Percentiles rank a stretch among this genome's conserved stretches.
Evolutionary conservation across 179 eudicot genomes (phyloP).

Genomic region (Beta macrorhiza): DNA sequence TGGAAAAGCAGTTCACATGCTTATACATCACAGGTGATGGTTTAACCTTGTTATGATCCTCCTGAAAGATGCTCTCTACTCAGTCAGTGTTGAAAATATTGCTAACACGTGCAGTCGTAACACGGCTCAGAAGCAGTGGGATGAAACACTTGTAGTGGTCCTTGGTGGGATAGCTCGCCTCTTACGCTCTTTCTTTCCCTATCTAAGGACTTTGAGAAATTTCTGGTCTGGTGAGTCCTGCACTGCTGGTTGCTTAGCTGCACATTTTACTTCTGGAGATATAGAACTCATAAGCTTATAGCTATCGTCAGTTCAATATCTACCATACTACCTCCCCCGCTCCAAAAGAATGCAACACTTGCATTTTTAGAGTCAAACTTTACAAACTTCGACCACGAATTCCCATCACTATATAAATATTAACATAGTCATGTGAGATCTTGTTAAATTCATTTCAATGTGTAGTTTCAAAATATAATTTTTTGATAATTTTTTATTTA

Average conservation of each 20-base stretch:
- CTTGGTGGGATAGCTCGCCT: conserved; percentile 89
- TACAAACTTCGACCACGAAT: no score
- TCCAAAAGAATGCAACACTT: no score
- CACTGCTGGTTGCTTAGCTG: not conserved
- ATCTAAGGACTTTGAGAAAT: conserved; percentile 66
- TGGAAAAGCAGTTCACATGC: conserved; percentile 99
- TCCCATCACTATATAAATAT: no score
- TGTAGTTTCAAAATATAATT: no score
- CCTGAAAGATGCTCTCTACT: conserved; percentile 1
- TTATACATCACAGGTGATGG: conserved; percentile 90
- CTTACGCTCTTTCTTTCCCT: conserved; percentile 82
- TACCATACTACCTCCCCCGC: not conserved
- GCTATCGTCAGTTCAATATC: not conserved
- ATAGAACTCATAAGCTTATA: not conserved
- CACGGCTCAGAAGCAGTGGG: conserved; percentile 99
- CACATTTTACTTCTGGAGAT: conserved; percentile 5
- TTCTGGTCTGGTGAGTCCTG: conserved; percentile 74
- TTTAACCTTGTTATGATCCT: conserved; percentile 22
- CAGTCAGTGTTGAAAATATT: not conserved
- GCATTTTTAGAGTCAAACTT: no score
- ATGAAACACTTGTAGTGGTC: conserved; percentile 93
- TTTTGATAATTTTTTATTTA: no score
- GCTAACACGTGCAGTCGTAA: conserved; percentile 67
- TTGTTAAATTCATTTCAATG: no score
- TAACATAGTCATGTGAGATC: no score